Evolutionary conservation across 2,329 filamentous ascomycete genomes (phyloP).

Genomic region (Juglanconis sp.): DNA sequence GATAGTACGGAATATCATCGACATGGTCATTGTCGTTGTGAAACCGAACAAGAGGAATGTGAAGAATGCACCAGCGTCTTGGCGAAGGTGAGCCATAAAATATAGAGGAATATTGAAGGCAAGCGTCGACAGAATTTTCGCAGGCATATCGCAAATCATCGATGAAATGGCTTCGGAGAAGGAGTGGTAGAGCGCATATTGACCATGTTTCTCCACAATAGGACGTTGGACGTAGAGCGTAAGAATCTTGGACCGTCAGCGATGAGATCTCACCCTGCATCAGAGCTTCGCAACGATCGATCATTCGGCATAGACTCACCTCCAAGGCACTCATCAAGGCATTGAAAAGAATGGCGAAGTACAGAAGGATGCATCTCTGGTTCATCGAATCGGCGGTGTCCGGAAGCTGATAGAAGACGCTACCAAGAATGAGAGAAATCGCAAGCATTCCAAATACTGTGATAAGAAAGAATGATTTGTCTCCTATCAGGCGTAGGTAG

Average conservation of each 20-base stretch:
- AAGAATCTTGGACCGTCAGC: slow-evolving; percentile 46
- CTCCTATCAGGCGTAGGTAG: slow-evolving; percentile 50
- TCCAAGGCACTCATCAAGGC: background rate
- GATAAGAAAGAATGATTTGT: slow-evolving; percentile 29
- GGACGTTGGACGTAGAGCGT: slow-evolving; percentile 41
- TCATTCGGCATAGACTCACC: too few species aligned
- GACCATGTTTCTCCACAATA: slow-evolving; percentile 48
- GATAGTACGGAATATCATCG: slow-evolving; percentile 71
- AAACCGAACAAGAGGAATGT: slow-evolving; percentile 71
- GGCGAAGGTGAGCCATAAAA: slow-evolving; percentile 51
- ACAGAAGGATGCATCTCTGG: slow-evolving; percentile 33
- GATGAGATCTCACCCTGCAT: too few species aligned
- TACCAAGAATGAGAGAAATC: slow-evolving; percentile 56
- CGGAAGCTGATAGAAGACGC: slow-evolving; percentile 47
- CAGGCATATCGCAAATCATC: slow-evolving; percentile 53
- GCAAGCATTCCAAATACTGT: too few species aligned
- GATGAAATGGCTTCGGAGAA: slow-evolving; percentile 52
- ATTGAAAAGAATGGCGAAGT: slow-evolving; percentile 46
- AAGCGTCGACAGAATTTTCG: slow-evolving; percentile 50
- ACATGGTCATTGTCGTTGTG: slow-evolving; percentile 67
- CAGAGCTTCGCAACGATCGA: too few species aligned
- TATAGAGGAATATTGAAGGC: slow-evolving; percentile 57
- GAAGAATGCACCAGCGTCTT: slow-evolving; percentile 68
- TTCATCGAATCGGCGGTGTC: too few species aligned
- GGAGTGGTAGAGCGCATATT: slow-evolving; percentile 50